phyloP scores from a whole-genome alignment of 164 flowering plant species.

The Vitis cinerea region DNA sequence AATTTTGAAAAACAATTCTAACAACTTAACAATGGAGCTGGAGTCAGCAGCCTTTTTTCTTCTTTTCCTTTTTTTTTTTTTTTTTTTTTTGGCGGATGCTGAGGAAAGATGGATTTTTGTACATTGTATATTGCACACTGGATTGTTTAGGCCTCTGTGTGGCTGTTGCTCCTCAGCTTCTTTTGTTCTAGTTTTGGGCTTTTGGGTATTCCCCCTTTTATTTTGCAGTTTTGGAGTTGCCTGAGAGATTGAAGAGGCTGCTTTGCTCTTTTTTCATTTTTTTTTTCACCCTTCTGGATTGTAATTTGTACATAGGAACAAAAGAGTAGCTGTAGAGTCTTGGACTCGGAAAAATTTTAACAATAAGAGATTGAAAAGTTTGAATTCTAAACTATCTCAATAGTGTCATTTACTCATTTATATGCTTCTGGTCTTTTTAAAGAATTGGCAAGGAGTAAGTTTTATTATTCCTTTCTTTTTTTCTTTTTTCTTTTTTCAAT shows the following conservation, averaged over 20 bases:
- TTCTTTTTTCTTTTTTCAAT: too few species aligned
- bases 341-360: too few species aligned
- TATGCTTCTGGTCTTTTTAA: too few species aligned
- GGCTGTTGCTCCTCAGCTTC: slow-evolving; percentile 17
- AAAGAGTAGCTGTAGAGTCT: not conserved
- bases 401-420: too few species aligned
- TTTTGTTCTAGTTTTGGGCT: slow-evolving; percentile 6
- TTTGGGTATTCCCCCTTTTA: not conserved
- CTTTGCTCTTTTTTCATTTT: not conserved
- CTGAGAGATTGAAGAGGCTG: slow-evolving; percentile 20
- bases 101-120: slow-evolving; percentile 14
- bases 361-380: too few species aligned
- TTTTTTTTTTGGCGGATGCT: slow-evolving; percentile 1
- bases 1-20: slow-evolving; percentile 19
- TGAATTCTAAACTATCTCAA: too few species aligned
- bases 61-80: not conserved
- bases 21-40: not conserved
- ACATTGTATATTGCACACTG: slow-evolving; percentile 8
- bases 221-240: not conserved
- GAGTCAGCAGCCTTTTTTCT: slow-evolving; percentile 5
- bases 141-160: slow-evolving; percentile 4
- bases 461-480: too few species aligned
- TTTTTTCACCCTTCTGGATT: slow-evolving; percentile 5
- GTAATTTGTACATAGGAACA: slow-evolving; percentile 22
- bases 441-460: too few species aligned